These are phyloP conservation scores for Microbotryomycetes sp. DNA, from an alignment of 1,284 basidiomycete genomes.

Conservation along the genomic window DNA sequence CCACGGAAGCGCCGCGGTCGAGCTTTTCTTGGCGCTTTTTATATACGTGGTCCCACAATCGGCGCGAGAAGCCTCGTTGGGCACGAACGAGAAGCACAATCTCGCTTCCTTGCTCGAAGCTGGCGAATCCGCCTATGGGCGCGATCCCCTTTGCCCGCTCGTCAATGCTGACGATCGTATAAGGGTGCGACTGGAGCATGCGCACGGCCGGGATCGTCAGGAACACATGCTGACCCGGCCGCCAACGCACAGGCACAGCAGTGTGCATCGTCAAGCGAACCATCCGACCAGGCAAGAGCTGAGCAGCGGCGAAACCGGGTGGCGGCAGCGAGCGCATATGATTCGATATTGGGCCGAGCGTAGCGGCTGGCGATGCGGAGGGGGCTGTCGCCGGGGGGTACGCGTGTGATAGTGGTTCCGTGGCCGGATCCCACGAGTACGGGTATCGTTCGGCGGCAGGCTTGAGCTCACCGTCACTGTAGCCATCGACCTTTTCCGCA, in stretches of 20 bases:
- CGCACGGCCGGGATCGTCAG: slow-evolving; percentile 65
- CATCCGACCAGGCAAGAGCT: slow-evolving; percentile 68
- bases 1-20: neutral
- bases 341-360: neutral
- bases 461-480: neutral
- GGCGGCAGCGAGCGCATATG: slow-evolving; percentile 45
- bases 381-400: neutral
- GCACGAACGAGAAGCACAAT: slow-evolving; percentile 69
- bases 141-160: slow-evolving; percentile 42
- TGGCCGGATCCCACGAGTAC: slow-evolving; percentile 3
- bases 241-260: slow-evolving; percentile 57
- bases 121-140: slow-evolving; percentile 7
- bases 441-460: neutral
- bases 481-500: slow-evolving; percentile 14
- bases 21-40: slow-evolving; percentile 11
- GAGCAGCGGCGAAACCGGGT: slow-evolving; percentile 64
- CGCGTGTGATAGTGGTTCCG: slow-evolving; percentile 2
- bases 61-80: slow-evolving; percentile 64
- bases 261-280: slow-evolving; percentile 64
- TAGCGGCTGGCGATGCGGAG: neutral
- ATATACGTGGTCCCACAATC: slow-evolving; percentile 57
- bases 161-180: slow-evolving; percentile 67
- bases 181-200: slow-evolving; percentile 65
- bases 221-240: slow-evolving; percentile 71
- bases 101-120: slow-evolving; percentile 44